A percentile compares a stretch with the other conserved stretches of the same genome.
These are phyloP conservation scores for Penicillium fuscoglaucum DNA, from an alignment of 2,329 filamentous ascomycete species.

Conservation along the genomic window DNA sequence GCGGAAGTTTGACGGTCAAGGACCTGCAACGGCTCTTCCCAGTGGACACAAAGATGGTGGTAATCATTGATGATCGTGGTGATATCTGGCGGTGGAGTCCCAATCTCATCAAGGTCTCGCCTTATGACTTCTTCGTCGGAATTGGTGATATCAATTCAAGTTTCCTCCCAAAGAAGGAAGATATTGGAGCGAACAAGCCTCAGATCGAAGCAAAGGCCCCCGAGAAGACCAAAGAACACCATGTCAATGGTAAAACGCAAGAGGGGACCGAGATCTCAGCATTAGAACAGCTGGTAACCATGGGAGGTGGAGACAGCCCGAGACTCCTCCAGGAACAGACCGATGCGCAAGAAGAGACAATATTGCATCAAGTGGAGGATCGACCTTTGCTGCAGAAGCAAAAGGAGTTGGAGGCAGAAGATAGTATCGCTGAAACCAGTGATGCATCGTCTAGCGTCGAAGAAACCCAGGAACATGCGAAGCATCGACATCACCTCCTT, in stretches of 20 bases:
- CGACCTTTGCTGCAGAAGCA: conserved; percentile 89
- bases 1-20: conserved; percentile 88
- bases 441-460: conserved; percentile 46
- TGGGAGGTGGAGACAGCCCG: conserved; percentile 70
- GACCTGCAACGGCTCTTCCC: conserved; percentile 88
- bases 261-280: conserved; percentile 52
- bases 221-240: conserved; percentile 28
- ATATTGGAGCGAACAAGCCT: conserved; percentile 51
- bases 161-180: conserved; percentile 78
- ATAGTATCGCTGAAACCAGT: conserved; percentile 62
- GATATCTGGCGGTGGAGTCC: conserved; percentile 95
- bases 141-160: conserved; percentile 99
- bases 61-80: conserved; percentile 95
- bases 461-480: conserved; percentile 40
- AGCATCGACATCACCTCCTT: conserved; percentile 71
- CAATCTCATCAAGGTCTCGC: conserved; percentile 90
- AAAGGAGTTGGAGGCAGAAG: conserved; percentile 82
- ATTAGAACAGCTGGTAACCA: conserved; percentile 73
- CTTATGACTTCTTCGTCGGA: conserved; percentile 97
- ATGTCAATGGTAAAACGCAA: conserved; percentile 36
- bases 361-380: conserved; percentile 86
- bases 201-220: conserved; percentile 26
- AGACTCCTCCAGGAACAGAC: conserved; percentile 71
- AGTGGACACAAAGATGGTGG: conserved; percentile 97
- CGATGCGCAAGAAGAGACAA: conserved; percentile 79